phyloP scores from a whole-genome alignment of 1,139 yeast species.

The Arxiozyma telluris region DNA sequence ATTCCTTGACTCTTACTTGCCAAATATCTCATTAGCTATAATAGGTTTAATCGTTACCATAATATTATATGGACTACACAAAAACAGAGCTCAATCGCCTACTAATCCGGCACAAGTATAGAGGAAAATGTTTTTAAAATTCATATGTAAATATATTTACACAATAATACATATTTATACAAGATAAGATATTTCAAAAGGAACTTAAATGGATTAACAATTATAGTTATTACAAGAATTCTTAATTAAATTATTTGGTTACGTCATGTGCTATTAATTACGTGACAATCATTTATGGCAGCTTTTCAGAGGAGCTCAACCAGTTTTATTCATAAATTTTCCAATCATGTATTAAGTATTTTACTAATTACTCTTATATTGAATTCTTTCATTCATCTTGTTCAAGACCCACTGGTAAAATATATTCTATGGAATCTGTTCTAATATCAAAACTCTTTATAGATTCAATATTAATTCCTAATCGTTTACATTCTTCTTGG shows the following conservation, averaged over 20 bases:
- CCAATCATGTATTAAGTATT: neutral
- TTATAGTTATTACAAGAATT: neutral
- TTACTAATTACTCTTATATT: too few species aligned
- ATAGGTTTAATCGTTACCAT: constrained; percentile 16
- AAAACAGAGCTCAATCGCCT: constrained; percentile 2
- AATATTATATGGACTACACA: constrained; percentile 8
- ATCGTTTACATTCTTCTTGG: constrained; percentile 14
- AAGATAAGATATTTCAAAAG: too few species aligned
- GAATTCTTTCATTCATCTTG: neutral
- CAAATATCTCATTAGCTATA: constrained; percentile 19
- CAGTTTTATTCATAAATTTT: too few species aligned
- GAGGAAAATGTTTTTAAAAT: too few species aligned
- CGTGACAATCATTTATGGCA: neutral
- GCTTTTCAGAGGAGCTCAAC: neutral
- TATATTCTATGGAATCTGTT: constrained; percentile 12
- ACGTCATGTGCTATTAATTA: too few species aligned
- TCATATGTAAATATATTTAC: too few species aligned
- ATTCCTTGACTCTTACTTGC: constrained; percentile 24
- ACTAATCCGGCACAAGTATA: neutral
- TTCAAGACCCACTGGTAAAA: constrained; percentile 4
- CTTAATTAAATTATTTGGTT: too few species aligned
- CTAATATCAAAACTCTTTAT: constrained; percentile 15
- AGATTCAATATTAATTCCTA: constrained; percentile 14
- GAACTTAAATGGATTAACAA: neutral
- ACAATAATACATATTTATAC: too few species aligned